A percentile compares a stretch with the other conserved stretches of the same genome.
Evolutionary conservation across 371 early-diverging fungal species (phyloP).

Genomic region (Zychaea mexicana): DNA sequence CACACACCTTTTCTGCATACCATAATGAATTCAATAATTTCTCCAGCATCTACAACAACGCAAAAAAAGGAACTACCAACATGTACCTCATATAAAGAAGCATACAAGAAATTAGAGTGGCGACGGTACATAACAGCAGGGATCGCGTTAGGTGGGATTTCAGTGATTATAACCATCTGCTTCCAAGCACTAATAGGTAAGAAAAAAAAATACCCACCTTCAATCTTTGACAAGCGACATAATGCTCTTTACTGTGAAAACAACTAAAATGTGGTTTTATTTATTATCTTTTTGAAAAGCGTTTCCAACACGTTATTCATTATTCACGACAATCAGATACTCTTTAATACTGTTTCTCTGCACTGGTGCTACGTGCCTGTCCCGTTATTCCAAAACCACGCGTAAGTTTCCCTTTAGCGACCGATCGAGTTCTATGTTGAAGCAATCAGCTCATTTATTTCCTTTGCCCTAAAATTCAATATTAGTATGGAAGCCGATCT

Average conservation of each 20-base stretch:
- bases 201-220: neutral
- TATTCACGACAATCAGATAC: neutral
- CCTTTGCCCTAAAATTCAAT: neutral
- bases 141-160: constrained; percentile 3
- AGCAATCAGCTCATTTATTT: no score
- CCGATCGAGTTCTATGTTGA: no score
- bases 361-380: neutral
- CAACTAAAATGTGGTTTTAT: neutral
- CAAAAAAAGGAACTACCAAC: constrained; percentile 4
- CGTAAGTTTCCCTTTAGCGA: neutral
- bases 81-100: constrained; percentile 17
- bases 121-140: constrained; percentile 6
- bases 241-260: neutral
- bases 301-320: neutral
- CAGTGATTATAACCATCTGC: constrained; percentile 9
- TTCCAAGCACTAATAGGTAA: constrained; percentile 12
- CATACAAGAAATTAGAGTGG: neutral
- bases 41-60: neutral
- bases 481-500: constrained; percentile 15
- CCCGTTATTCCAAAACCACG: neutral
- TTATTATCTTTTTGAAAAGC: neutral
- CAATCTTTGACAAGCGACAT: neutral
- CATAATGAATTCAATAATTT: neutral
- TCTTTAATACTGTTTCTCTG: constrained; percentile 3
- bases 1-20: neutral